Conservation (phyloP, 441 rosid genomes). For the Gossypium lobatum region DNA sequence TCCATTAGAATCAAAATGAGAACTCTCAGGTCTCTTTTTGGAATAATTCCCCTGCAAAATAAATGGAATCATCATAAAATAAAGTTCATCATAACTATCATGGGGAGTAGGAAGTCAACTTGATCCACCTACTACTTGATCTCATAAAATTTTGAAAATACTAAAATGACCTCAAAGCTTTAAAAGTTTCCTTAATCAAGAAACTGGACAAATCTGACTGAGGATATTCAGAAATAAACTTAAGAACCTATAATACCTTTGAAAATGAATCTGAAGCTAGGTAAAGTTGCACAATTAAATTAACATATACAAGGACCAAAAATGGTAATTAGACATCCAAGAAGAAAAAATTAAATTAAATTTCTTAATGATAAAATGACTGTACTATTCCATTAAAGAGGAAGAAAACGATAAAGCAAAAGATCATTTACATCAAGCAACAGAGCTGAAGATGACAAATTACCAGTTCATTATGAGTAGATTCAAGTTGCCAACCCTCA, state of each 20-base stretch:
- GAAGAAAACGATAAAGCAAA: background rate
- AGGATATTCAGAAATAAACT: background rate
- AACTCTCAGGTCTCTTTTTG: constrained; percentile 67
- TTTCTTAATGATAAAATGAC: background rate
- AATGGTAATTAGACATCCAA: background rate
- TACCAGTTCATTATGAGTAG: constrained; percentile 76
- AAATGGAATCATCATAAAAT: background rate
- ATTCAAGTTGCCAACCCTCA: constrained; percentile 75
- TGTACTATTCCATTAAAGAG: background rate
- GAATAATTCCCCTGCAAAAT: constrained; percentile 64
- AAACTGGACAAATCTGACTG: background rate
- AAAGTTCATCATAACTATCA: constrained; percentile 2
- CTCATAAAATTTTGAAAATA: background rate
- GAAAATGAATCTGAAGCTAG: background rate
- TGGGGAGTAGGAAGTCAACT: background rate
- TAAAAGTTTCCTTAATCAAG: background rate
- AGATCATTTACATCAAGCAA: background rate
- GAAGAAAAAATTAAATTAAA: background rate
- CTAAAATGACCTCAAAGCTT: constrained; percentile 6
- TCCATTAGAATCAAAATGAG: constrained; percentile 79
- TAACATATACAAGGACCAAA: background rate
- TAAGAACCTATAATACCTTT: background rate
- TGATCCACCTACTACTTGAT: background rate
- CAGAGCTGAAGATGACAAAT: constrained; percentile 11
- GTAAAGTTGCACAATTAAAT: background rate